Conservation (phyloP, 805 yeast genomes). For the Vanderwaltozyma yarrowii region DNA sequence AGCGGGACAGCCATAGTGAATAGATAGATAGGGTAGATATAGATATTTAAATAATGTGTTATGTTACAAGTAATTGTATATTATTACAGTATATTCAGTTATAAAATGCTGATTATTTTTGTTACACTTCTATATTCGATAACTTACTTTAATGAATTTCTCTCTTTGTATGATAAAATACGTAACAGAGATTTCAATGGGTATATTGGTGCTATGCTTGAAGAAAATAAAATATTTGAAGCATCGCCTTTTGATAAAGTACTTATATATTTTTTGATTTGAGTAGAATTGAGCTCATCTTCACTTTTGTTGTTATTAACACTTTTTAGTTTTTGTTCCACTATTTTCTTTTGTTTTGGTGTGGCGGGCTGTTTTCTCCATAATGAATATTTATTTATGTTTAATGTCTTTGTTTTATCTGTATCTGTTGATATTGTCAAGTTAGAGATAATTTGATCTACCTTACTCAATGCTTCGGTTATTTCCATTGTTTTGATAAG, state of each 20-base stretch:
- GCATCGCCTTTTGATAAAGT: constrained; percentile 21
- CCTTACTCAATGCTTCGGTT: constrained; percentile 9
- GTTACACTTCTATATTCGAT: too few relatives aligned
- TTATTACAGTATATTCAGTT: too few relatives aligned
- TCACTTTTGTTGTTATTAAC: background rate
- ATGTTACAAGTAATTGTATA: too few relatives aligned
- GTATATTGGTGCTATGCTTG: constrained; percentile 22
- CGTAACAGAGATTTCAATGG: constrained; percentile 17
- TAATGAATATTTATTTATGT: constrained; percentile 20
- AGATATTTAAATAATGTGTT: too few relatives aligned
- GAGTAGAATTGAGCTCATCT: background rate
- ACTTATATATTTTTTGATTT: constrained; percentile 5
- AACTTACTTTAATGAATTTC: too few relatives aligned
- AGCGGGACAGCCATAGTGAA: too few relatives aligned
- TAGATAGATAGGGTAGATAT: too few relatives aligned
- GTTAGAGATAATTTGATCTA: constrained; percentile 17
- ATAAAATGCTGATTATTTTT: too few relatives aligned
- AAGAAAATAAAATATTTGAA: constrained; percentile 20
- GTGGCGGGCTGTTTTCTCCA: constrained; percentile 29
- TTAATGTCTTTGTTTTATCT: background rate
- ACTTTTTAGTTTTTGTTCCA: constrained; percentile 8
- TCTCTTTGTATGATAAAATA: constrained; percentile 9
- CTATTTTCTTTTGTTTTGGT: constrained; percentile 15
- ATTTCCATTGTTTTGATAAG: constrained; percentile 6
- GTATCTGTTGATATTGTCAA: constrained; percentile 3